Conservation (phyloP, 2,329 filamentous ascomycete genomes). For the Drechslerella coelobrocha region DNA sequence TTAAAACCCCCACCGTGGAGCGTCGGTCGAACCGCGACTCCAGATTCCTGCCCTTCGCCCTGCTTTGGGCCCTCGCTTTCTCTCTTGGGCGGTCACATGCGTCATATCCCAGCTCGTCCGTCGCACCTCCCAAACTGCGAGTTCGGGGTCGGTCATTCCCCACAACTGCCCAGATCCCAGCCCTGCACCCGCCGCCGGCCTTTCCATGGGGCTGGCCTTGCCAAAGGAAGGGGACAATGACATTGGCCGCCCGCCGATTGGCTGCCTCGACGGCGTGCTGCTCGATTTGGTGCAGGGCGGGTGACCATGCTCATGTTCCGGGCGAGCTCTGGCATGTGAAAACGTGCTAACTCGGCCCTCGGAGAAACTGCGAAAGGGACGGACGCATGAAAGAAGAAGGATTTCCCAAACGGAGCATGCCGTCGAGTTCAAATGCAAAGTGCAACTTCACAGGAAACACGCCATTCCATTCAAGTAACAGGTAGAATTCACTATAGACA, state of each 20-base stretch:
- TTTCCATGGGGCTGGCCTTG: not conserved
- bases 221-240: not conserved
- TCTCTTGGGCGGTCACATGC: constrained; percentile 1
- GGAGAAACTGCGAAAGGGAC: constrained; percentile 31
- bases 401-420: too few species aligned
- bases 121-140: not conserved
- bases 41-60: not conserved
- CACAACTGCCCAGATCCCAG: not conserved
- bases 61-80: not conserved
- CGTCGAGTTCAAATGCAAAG: too few species aligned
- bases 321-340: constrained; percentile 35
- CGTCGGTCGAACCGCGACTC: not conserved
- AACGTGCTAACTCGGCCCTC: constrained; percentile 34
- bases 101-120: not conserved
- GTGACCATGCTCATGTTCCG: not conserved
- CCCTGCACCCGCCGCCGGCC: not conserved
- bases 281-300: not conserved
- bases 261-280: not conserved
- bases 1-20: not conserved
- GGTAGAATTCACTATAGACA: too few species aligned
- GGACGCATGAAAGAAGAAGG: too few species aligned
- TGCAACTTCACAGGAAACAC: too few species aligned
- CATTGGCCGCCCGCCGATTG: constrained; percentile 33
- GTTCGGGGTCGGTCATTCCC: not conserved
- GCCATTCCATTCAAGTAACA: too few species aligned